A percentile compares a stretch with the other conserved stretches of the same genome.
These are phyloP conservation scores for Fusarium praegraminearum DNA, from an alignment of 2,329 filamentous ascomycete species.

Conservation along the genomic window DNA sequence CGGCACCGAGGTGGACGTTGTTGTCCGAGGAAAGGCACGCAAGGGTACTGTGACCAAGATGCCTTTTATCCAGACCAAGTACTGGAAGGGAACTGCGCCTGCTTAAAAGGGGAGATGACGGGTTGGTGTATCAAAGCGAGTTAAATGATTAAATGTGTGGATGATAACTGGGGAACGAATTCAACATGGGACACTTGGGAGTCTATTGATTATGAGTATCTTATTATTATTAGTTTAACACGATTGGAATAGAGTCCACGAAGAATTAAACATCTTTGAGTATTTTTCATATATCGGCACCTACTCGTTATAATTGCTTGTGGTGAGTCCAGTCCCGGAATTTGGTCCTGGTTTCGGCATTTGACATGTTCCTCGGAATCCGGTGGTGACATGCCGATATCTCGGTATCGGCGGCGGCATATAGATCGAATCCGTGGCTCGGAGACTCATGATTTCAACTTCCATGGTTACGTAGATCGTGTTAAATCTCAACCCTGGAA, in stretches of 20 bases:
- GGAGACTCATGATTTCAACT: background rate
- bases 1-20: slow-evolving; percentile 82
- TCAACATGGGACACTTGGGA: slow-evolving; percentile 36
- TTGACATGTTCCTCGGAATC: slow-evolving; percentile 2
- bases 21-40: slow-evolving; percentile 81
- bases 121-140: slow-evolving; percentile 25
- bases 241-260: slow-evolving; percentile 11
- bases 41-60: slow-evolving; percentile 85
- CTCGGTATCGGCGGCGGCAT: slow-evolving; percentile 1
- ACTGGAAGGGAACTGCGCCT: slow-evolving; percentile 59
- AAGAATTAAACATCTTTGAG: slow-evolving; percentile 15
- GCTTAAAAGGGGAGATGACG: slow-evolving; percentile 13
- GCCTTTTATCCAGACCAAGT: slow-evolving; percentile 87
- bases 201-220: slow-evolving; percentile 14
- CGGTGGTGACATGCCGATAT: background rate
- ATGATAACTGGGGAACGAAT: slow-evolving; percentile 25
- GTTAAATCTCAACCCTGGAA: background rate
- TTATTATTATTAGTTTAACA: slow-evolving; percentile 5
- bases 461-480: background rate
- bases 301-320: background rate
- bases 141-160: slow-evolving; percentile 21
- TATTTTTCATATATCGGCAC: background rate
- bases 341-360: slow-evolving; percentile 4
- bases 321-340: background rate
- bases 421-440: background rate